These are phyloP conservation scores for Starmerella ratchasimensis DNA, from an alignment of 805 yeast genomes.

Conservation along the genomic window DNA sequence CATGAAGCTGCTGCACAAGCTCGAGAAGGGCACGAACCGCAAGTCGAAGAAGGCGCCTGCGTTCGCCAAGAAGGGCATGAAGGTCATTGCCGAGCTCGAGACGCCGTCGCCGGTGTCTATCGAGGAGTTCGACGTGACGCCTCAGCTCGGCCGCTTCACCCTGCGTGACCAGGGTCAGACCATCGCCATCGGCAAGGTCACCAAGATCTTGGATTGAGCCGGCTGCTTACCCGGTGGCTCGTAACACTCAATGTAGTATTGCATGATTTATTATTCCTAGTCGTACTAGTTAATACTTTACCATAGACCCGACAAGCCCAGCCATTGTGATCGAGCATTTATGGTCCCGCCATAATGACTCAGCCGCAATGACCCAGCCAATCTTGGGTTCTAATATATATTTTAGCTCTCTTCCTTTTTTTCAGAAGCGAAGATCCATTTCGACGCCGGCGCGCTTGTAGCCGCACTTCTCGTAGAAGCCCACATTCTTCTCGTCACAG, in stretches of 20 bases:
- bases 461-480: conserved; percentile 83
- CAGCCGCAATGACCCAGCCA: too few species aligned
- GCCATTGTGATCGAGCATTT: too few species aligned
- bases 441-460: conserved; percentile 35
- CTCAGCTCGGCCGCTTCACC: conserved; percentile 95
- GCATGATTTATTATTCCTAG: too few species aligned
- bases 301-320: too few species aligned
- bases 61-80: conserved; percentile 97
- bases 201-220: conserved; percentile 47
- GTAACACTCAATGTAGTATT: too few species aligned
- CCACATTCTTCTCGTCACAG: conserved; percentile 69
- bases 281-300: too few species aligned
- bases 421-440: conserved; percentile 22
- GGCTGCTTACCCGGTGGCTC: too few species aligned
- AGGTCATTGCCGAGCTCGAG: conserved; percentile 84
- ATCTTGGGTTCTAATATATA: not conserved
- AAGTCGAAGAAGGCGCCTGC: conserved; percentile 95
- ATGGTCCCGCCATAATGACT: too few species aligned
- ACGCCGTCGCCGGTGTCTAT: conserved; percentile 79
- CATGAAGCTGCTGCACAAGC: conserved; percentile 71
- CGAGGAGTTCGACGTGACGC: conserved; percentile 83
- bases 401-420: not conserved
- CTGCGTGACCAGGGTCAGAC: conserved; percentile 97
- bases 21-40: conserved; percentile 94
- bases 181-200: conserved; percentile 95